Evolutionary conservation across 345 rosid genomes (phyloP).

Genomic region (Boechera retrofracta): DNA sequence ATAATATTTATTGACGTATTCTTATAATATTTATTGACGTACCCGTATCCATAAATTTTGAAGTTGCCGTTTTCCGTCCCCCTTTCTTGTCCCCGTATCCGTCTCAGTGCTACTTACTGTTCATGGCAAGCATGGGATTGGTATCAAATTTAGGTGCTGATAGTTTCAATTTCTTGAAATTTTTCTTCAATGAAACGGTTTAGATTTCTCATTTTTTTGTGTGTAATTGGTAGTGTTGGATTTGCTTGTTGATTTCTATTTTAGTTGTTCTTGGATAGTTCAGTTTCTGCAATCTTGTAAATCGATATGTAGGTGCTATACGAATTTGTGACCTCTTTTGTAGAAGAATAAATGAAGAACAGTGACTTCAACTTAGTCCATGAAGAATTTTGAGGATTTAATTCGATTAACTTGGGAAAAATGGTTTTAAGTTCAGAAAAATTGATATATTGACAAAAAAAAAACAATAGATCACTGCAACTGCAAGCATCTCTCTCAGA

Average conservation of each 20-base stretch:
- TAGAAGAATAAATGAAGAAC: constrained; percentile 1
- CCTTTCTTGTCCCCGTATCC: too few relatives aligned
- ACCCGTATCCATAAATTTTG: too few relatives aligned
- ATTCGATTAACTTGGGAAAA: too few relatives aligned
- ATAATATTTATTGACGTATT: too few relatives aligned
- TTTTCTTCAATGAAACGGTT: background rate
- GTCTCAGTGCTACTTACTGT: too few relatives aligned
- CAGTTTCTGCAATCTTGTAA: constrained; percentile 1
- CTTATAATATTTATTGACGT: too few relatives aligned
- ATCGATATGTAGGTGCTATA: background rate
- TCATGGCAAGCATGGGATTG: constrained; percentile 61
- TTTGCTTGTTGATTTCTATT: background rate
- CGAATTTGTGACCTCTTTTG: background rate
- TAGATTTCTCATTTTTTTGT: background rate
- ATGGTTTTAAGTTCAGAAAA: too few relatives aligned
- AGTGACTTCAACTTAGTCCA: background rate
- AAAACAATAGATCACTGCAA: too few relatives aligned
- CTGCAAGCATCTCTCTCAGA: too few relatives aligned
- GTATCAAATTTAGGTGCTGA: constrained; percentile 13
- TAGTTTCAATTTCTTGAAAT: background rate
- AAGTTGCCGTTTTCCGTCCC: too few relatives aligned
- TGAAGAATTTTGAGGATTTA: background rate
- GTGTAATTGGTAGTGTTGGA: background rate
- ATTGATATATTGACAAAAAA: too few relatives aligned
- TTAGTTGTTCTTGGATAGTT: background rate